Base-by-base conservation (phyloP, 2,329 filamentous ascomycete species). In the Cercospora citrullina region DNA sequence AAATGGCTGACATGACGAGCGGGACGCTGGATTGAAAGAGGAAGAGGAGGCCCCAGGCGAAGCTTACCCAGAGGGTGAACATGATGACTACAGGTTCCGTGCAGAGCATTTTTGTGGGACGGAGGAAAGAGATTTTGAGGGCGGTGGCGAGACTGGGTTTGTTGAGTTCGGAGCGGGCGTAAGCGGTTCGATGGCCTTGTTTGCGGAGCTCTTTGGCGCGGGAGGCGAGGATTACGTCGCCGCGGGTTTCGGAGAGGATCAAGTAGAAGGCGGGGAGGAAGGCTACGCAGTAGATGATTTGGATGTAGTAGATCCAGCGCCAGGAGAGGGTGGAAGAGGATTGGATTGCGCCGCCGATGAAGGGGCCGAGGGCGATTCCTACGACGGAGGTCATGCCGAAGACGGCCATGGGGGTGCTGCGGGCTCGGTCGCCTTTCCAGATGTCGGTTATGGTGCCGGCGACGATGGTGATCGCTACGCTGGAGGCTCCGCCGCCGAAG, bases 21-120 rank as follows among this genome's bases (percentile, higher is more conserved):
- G 77, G 75, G 23, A 83, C 79, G 36, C 76, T 79, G 61, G 81
- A 80, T 5, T 82, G 82, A 71, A 81, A 83, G 66, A 84, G 77
- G 72, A 82, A 84, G 6, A 82, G 75, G 4, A 78, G 79, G 18
- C 80, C 80, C 66, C 79, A 77, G 62, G 78, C 78, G 60, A 82
- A 78, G 9, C 82, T 78, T 0, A 84, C 82, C n/a, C 75, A 78
- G 1, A 82, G 75, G 73, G 83, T 80, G 18, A 77, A 76, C 16
- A 72, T 33, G 5, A 77, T 76, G 28, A 75, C 73, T 1, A 74
- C 72, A 63, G 72, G 72, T 58, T 75, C 73, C 6, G 72, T 74
- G 9, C 61, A 39, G 4, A 75, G 65, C 74, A 75, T 75, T 30
- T 28, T 77, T 65, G 18, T 73, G 45, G 51, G 81, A 31, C 64